Percentiles rank a stretch among this genome's conserved stretches.
phyloP scores from a whole-genome alignment of 1,284 basidiomycete species.

The Lentinula novae-zelandiae region DNA sequence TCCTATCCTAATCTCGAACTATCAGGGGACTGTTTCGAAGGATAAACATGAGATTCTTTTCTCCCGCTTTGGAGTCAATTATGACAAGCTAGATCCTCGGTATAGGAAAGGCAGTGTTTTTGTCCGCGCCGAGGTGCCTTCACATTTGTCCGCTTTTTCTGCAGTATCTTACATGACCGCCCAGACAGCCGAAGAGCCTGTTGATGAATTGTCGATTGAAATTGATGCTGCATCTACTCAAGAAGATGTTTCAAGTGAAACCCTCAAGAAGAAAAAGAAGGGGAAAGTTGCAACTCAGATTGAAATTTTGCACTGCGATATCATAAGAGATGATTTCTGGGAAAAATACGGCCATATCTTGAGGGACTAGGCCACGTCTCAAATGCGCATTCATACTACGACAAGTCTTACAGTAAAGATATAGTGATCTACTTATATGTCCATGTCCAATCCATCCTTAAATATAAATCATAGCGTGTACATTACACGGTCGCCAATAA shows the following conservation, averaged over 20 bases:
- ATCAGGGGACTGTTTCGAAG: constrained; percentile 81
- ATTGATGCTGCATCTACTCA: neutral
- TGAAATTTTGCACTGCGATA: constrained; percentile 73
- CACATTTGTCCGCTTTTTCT: neutral
- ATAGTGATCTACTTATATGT: neutral
- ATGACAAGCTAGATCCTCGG: constrained; percentile 72
- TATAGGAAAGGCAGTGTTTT: constrained; percentile 88
- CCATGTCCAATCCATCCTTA: neutral
- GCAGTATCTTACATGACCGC: constrained; percentile 2
- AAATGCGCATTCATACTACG: neutral
- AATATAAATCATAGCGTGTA: neutral
- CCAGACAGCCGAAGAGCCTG: constrained; percentile 9
- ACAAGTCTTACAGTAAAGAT: neutral
- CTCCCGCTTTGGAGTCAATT: constrained; percentile 82
- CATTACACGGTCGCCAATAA: constrained; percentile 34
- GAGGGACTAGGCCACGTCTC: constrained; percentile 20
- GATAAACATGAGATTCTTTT: constrained; percentile 93
- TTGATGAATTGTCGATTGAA: neutral
- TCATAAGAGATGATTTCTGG: constrained; percentile 86
- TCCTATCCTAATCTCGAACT: neutral
- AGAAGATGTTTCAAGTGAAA: constrained; percentile 13
- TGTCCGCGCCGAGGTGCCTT: constrained; percentile 54
- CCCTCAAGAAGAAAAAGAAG: constrained; percentile 26
- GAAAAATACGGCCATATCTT: constrained; percentile 44
- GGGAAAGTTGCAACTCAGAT: constrained; percentile 38